phyloP scores from a whole-genome alignment of 2,329 filamentous ascomycete species.

The Nigrospora oryzae region DNA sequence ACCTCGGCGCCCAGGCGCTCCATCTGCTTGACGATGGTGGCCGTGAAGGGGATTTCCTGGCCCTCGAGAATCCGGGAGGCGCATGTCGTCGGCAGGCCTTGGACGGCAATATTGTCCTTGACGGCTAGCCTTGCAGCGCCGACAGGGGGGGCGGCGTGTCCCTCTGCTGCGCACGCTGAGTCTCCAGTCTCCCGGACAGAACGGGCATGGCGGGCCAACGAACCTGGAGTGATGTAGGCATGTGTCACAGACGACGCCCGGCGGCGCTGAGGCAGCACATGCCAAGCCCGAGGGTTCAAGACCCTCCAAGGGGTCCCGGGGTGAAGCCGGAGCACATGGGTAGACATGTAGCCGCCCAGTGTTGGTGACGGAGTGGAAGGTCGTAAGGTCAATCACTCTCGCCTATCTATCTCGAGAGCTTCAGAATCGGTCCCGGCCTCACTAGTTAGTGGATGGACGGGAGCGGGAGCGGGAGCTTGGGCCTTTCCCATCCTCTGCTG shows the following conservation, averaged over 20 bases:
- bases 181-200: too few relatives aligned
- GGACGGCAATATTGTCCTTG: slow-evolving; percentile 71
- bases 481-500: too few relatives aligned
- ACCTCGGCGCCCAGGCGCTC: slow-evolving; percentile 53
- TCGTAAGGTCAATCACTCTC: too few relatives aligned
- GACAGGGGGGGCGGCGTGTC: too few relatives aligned
- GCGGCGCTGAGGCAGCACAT: not conserved
- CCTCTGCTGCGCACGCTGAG: too few relatives aligned
- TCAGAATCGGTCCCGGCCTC: too few relatives aligned
- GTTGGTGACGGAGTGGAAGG: too few relatives aligned
- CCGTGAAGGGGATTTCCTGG: slow-evolving; percentile 71
- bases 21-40: slow-evolving; percentile 68
- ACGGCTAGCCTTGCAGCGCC: slow-evolving; percentile 40
- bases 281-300: slow-evolving; percentile 8
- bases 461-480: too few relatives aligned
- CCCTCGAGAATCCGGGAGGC: slow-evolving; percentile 65
- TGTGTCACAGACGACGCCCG: not conserved
- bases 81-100: slow-evolving; percentile 66
- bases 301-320: slow-evolving; percentile 16
- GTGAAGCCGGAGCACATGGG: slow-evolving; percentile 19
- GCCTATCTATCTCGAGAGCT: too few relatives aligned
- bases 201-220: too few relatives aligned
- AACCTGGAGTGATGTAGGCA: slow-evolving; percentile 1
- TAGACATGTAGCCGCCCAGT: slow-evolving; percentile 21
- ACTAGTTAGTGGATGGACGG: too few relatives aligned